phyloP scores from a whole-genome alignment of 1,139 yeast species.

The Debaryomycetaceae sp. region DNA sequence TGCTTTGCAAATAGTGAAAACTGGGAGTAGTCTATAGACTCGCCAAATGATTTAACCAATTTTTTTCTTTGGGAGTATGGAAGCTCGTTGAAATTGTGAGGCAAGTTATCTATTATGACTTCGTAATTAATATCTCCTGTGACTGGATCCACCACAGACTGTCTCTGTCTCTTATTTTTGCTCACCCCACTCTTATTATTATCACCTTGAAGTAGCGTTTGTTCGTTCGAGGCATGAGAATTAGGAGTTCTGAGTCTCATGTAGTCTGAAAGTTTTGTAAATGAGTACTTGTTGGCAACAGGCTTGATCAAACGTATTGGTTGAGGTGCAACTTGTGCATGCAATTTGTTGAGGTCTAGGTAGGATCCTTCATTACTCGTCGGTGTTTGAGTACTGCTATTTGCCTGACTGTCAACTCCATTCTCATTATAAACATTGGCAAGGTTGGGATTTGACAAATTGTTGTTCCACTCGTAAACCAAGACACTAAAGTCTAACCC shows the following conservation, averaged over 20 bases:
- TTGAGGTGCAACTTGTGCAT: constrained; percentile 47
- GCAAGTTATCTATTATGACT: constrained; percentile 42
- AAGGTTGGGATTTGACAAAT: constrained; percentile 15
- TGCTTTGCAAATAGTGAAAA: constrained; percentile 43
- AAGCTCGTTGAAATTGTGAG: constrained; percentile 57
- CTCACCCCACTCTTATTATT: constrained; percentile 5
- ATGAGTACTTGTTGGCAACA: constrained; percentile 15
- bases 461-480: constrained; percentile 35
- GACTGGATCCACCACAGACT: constrained; percentile 17
- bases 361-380: constrained; percentile 34
- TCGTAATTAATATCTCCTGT: constrained; percentile 36
- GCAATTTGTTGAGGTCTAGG: constrained; percentile 42
- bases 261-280: constrained; percentile 24
- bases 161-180: constrained; percentile 19
- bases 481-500: constrained; percentile 53
- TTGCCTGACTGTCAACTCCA: constrained; percentile 10
- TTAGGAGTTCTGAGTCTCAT: constrained; percentile 20
- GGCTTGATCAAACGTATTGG: constrained; percentile 24
- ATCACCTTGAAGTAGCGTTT: neutral
- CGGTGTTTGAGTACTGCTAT: constrained; percentile 18
- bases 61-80: constrained; percentile 70
- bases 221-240: constrained; percentile 2
- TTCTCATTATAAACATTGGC: constrained; percentile 6
- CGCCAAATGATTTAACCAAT: constrained; percentile 53
- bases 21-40: constrained; percentile 50